These are phyloP conservation scores for Chlorella sp. DNA, from an alignment of 139 green algal species.

Conservation along the genomic window DNA sequence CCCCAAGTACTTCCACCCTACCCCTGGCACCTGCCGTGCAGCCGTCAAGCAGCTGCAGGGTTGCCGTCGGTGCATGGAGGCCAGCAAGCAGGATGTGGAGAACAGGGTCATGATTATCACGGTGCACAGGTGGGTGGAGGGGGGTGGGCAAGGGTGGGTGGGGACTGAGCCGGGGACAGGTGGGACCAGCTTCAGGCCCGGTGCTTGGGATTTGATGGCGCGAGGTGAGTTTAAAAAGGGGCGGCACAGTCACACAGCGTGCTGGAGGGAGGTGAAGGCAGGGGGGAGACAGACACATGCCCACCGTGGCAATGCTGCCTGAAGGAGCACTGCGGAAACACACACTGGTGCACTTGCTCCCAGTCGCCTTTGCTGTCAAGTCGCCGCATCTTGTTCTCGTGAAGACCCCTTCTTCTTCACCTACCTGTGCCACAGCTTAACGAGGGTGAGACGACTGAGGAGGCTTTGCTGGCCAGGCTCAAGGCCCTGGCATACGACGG, in stretches of 20 bases:
- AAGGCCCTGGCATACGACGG: slow-evolving; percentile 33
- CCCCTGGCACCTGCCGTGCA: not conserved
- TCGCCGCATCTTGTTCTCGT: not conserved
- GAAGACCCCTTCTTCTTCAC: not conserved
- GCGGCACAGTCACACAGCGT: no score
- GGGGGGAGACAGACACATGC: no score
- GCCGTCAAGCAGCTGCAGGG: slow-evolving; percentile 20
- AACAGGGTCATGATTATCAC: slow-evolving; percentile 49
- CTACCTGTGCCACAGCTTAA: slow-evolving; percentile 23
- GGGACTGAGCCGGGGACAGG: not conserved
- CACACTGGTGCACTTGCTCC: not conserved
- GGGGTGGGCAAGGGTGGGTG: no score
- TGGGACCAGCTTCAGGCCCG: no score
- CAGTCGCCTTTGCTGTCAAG: no score
- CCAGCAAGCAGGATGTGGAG: slow-evolving; percentile 10
- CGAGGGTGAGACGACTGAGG: slow-evolving; percentile 10
- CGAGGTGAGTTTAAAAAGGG: no score
- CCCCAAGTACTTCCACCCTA: not conserved
- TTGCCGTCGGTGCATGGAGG: slow-evolving; percentile 31
- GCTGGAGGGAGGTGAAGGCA: no score
- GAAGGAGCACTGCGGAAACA: not conserved
- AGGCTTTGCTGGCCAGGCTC: slow-evolving; percentile 13
- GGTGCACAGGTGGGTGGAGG: slow-evolving; percentile 19
- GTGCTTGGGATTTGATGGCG: no score
- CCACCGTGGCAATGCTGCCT: no score